Percentiles rank a stretch among this genome's conserved stretches.
Conservation (phyloP, 163 green algal species). For the Volvox carteri region DNA sequence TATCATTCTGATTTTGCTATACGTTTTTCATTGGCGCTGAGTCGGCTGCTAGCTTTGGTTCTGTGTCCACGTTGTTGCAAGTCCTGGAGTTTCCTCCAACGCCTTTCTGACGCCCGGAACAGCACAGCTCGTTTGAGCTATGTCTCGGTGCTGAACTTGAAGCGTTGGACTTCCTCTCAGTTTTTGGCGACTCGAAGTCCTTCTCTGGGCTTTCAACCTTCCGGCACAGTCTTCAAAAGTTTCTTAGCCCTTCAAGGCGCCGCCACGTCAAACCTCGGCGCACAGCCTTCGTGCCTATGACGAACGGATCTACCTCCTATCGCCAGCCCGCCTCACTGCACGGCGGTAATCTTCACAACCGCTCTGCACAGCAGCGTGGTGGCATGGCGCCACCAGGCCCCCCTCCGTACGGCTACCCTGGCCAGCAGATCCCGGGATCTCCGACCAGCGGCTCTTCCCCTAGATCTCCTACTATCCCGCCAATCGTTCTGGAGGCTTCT, state of each 20-base stretch:
- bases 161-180: background rate
- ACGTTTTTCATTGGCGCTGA: constrained; percentile 39
- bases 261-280: no score
- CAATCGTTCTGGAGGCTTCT: constrained; percentile 15
- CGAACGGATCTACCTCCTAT: background rate
- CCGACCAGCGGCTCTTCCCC: background rate
- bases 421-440: background rate
- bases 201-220: no score
- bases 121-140: background rate
- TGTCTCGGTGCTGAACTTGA: background rate
- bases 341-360: background rate
- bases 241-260: no score
- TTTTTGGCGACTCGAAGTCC: background rate
- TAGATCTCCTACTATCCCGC: background rate
- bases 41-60: background rate
- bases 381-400: background rate
- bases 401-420: background rate
- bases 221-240: no score
- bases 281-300: no score
- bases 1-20: background rate
- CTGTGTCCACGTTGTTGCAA: background rate
- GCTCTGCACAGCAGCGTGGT: background rate
- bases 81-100: constrained; percentile 3
- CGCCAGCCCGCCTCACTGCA: background rate
- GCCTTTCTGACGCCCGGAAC: constrained; percentile 17